A percentile compares a stretch with the other conserved stretches of the same genome.
Evolutionary conservation across 257 asterid genomes (phyloP).

Genomic region (Solanum ossicruentum): DNA sequence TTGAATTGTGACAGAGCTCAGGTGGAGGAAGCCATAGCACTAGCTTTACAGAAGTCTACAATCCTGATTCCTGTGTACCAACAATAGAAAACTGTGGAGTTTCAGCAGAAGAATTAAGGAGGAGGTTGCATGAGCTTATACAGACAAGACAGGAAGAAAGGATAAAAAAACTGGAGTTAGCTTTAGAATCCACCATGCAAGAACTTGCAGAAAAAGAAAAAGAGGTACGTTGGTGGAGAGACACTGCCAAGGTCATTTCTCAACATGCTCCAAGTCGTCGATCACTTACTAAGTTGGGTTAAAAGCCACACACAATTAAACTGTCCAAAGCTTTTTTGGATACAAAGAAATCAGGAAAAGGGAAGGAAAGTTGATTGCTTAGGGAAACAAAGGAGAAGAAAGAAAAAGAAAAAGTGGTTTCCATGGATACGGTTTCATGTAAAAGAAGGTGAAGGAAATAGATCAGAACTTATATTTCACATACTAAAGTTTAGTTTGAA

Average conservation of each 20-base stretch:
- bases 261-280: constrained; percentile 21
- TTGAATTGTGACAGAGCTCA: constrained; percentile 20
- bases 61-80: neutral
- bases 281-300: constrained; percentile 2
- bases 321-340: neutral
- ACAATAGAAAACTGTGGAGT: constrained; percentile 26
- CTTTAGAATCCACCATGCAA: constrained; percentile 33
- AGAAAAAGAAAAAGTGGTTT: neutral
- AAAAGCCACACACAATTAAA: neutral
- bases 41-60: constrained; percentile 12
- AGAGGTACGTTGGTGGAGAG: constrained; percentile 61
- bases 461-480: neutral
- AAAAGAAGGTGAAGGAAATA: neutral
- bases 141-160: constrained; percentile 45
- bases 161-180: constrained; percentile 52
- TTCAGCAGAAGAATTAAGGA: constrained; percentile 45
- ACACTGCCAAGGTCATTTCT: constrained; percentile 32
- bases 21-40: constrained; percentile 16
- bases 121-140: constrained; percentile 41
- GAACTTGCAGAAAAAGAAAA: constrained; percentile 34
- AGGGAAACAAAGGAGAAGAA: neutral
- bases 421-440: neutral
- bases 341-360: neutral
- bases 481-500: neutral
- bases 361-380: neutral